These are phyloP conservation scores for Adenanthera pavonina DNA, from an alignment of 306 rosid species.

Conservation along the genomic window DNA sequence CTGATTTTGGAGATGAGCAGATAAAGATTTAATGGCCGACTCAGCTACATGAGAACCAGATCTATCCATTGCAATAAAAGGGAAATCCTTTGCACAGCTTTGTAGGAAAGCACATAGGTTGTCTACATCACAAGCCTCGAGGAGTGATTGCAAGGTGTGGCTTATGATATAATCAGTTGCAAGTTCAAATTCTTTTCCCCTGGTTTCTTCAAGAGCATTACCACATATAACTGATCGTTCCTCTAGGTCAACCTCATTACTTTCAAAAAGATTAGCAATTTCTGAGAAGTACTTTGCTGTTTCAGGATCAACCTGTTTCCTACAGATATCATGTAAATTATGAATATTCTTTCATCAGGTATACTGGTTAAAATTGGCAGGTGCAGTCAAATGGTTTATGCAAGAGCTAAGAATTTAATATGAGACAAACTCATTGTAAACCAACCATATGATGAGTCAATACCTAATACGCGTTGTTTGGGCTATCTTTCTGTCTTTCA, in stretches of 20 bases:
- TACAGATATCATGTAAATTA: slow-evolving; percentile 40
- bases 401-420: not conserved
- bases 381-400: not conserved
- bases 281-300: slow-evolving; percentile 71
- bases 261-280: slow-evolving; percentile 75
- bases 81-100: slow-evolving; percentile 63
- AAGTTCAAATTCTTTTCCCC: slow-evolving; percentile 81
- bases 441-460: not conserved
- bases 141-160: slow-evolving; percentile 81
- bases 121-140: slow-evolving; percentile 67
- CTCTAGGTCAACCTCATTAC: slow-evolving; percentile 63
- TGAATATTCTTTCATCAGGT: not conserved
- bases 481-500: slow-evolving; percentile 33
- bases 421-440: not conserved
- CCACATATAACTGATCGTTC: slow-evolving; percentile 79
- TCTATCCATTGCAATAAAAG: slow-evolving; percentile 78
- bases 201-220: slow-evolving; percentile 83
- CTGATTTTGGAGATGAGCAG: slow-evolving; percentile 63
- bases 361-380: not conserved
- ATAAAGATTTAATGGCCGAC: slow-evolving; percentile 68
- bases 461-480: slow-evolving; percentile 63
- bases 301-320: slow-evolving; percentile 92
- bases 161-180: slow-evolving; percentile 90
- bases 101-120: slow-evolving; percentile 71
- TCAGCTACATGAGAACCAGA: slow-evolving; percentile 95